A percentile compares a stretch with the other conserved stretches of the same genome.
phyloP scores from a whole-genome alignment of 73 alveolate species.

The Symbiodinium natans region DNA sequence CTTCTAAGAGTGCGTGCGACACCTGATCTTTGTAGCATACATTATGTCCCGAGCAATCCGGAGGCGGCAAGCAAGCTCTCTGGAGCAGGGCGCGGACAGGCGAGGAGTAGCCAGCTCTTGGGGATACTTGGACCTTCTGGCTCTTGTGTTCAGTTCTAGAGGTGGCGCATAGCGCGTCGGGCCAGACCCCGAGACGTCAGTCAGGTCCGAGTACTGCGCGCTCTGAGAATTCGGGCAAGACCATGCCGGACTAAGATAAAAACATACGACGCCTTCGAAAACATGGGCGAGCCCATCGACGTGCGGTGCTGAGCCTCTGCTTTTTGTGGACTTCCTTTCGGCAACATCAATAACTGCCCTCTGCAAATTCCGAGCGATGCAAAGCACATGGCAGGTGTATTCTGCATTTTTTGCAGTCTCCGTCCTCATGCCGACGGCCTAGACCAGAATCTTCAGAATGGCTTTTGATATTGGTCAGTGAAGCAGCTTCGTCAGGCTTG shows the following conservation, averaged over 20 bases:
- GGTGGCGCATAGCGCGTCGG: neutral
- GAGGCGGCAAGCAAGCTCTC: neutral
- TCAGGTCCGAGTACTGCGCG: neutral
- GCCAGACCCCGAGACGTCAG: neutral
- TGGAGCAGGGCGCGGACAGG: neutral
- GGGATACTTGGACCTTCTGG: too few relatives aligned
- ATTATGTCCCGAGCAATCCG: too few relatives aligned
- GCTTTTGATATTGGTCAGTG: neutral
- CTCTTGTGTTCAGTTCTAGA: too few relatives aligned
- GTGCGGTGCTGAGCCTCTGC: neutral
- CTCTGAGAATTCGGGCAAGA: neutral
- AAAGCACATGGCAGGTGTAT: conserved; percentile 11
- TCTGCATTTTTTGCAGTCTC: conserved; percentile 42
- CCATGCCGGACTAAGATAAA: conserved; percentile 36
- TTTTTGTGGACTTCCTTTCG: neutral
- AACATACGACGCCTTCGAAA: conserved; percentile 83
- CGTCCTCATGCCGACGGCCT: conserved; percentile 24
- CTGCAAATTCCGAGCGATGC: neutral
- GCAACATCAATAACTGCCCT: too few relatives aligned
- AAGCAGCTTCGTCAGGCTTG: conserved; percentile 1
- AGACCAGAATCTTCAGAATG: too few relatives aligned
- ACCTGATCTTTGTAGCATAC: too few relatives aligned
- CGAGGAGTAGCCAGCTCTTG: too few relatives aligned
- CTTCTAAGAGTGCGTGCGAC: too few relatives aligned
- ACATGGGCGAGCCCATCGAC: conserved; percentile 74